Percentiles rank a stretch among this genome's conserved stretches.
These are phyloP conservation scores for Pugionium cornutum DNA, from an alignment of 345 rosid genomes.

Conservation along the genomic window DNA sequence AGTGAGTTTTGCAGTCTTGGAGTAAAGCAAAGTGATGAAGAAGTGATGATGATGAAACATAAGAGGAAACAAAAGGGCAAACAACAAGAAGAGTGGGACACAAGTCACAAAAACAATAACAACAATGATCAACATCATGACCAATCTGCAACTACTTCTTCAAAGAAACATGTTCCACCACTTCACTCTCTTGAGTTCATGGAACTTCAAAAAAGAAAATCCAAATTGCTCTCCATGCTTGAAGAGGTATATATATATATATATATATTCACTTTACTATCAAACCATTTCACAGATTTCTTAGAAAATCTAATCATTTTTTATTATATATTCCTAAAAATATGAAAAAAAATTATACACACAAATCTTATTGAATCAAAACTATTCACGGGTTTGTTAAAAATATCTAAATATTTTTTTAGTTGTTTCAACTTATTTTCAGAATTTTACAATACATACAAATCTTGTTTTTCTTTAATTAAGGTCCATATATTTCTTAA, in stretches of 20 bases:
- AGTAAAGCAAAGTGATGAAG: conserved; percentile 52
- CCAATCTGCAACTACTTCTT: conserved; percentile 53
- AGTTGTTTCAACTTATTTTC: conserved; percentile 13
- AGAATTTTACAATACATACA: conserved; percentile 18
- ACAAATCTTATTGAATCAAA: conserved; percentile 27
- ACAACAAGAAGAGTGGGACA: conserved; percentile 39
- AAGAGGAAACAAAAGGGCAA: conserved; percentile 47
- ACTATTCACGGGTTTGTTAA: conserved; percentile 3
- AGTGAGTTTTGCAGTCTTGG: conserved; percentile 92
- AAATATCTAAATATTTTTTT: neutral
- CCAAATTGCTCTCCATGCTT: conserved; percentile 85
- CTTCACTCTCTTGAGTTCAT: conserved; percentile 78
- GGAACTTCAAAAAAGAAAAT: conserved; percentile 87
- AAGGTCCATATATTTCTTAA: conserved; percentile 35
- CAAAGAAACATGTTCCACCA: conserved; percentile 58
- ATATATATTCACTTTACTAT: conserved; percentile 15
- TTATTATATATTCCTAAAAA: conserved; percentile 11
- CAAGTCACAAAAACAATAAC: conserved; percentile 20
- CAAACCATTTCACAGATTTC: conserved; percentile 15
- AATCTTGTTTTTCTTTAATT: conserved; percentile 14
- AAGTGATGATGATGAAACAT: conserved; percentile 45
- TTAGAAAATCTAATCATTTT: neutral
- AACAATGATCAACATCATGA: too few relatives aligned
- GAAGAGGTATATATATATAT: conserved; percentile 71
- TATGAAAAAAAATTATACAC: neutral